Base-by-base conservation (phyloP, 495 filamentous ascomycete genomes). In the Aspergillus diversus region DNA sequence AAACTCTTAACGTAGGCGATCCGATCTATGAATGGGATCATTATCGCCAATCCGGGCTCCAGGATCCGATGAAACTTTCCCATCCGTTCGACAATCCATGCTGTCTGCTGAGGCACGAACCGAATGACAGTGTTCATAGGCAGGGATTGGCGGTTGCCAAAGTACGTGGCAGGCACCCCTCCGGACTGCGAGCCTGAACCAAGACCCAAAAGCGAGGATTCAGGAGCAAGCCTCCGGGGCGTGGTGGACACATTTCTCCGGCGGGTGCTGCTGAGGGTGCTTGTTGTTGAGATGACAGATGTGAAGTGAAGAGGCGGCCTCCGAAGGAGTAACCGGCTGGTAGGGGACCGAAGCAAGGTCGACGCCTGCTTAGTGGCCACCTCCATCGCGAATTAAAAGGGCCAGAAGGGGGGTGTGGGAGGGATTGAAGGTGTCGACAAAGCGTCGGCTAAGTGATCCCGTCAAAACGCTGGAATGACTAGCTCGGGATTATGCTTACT, bases 11-110 rank as follows among this genome's bases (percentile, higher is more conserved):
- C 96, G 73, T 99, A 99, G 64, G 95, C 90, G 72, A 99, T 97
- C 52, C 93, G 92, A 73, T 99, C 95, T 72, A 99, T 66, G 67
- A 99, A 91, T 1, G 95, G 95, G 34, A 95, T 83, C 64, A 99
- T 78, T 66, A 99, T 85, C 6, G 96, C 92, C 43, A 99, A 79
- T 58, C 95, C 95, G 0, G 95, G 95, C 64, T 97, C 84, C 54
- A 99, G 77, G 65, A 98, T 97, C 31, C 92, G 84, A 77, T 92
- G 86, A 81, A 95, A 99, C 73, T 93, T 94, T 53, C 95, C 95
- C 95, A 99, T 99, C 64, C 95, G 92, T 80, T 99, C 96, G 43
- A 99, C 95, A 61, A 99, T 92, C 96, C 96, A 99, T 80, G 95
- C 96, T 59, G 94, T 97, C 80, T 98, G 95, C 76, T 99, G 96